Evolutionary conservation across 176 grass and related monocot genomes (phyloP), one percentile per base, ranked within the genome.

Genomic region (Oryza australiensis): DNA sequence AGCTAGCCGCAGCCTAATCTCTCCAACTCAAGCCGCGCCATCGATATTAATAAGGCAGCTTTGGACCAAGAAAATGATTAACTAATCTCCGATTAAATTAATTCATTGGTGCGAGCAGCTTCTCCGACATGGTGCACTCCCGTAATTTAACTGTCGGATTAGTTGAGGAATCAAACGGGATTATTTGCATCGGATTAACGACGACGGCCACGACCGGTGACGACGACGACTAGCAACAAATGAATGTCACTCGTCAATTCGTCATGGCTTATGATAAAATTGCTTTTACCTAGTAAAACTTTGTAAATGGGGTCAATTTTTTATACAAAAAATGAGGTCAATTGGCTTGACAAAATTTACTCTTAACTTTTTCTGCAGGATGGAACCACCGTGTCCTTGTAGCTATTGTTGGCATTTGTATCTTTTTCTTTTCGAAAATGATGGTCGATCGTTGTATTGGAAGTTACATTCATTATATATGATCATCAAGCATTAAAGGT

Each of bases 141-240:
- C 69, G 76, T 23, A 74, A 57, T 5, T 11, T 80, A 57, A 8
- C 6, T 11, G 4, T 86, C 38, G 78, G 78, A 69, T 70, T 87
- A 32, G 66, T 53, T 53, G 53, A 82, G 79, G 32, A 27, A 82
- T 64, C 40, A 13, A 57, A 18, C 62, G 1, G 20, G 28, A 12
- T 70, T 60, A 68, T 81, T 5, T 15, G 71, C 78, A 20, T 24
- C 51, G 22, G 75, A 87, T 28, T 9, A 48, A 68, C 38, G 34
- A 68, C 38, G 34, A 82, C 71, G 20, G 37, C 28, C 38, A 12
- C 20, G 72, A 59, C 62, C 63, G 63, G 57, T 41, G 33, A 22
- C 46, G 72, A 22, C 46, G 72, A 53, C 42, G 64, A 66, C 62
- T 75, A 53, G 26, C 11, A 43, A 20, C 9, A 15, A 53, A 53